Percentiles rank a stretch among this genome's conserved stretches.
These are phyloP conservation scores for Boechera retrofracta DNA, from an alignment of 345 rosid genomes.

Conservation along the genomic window DNA sequence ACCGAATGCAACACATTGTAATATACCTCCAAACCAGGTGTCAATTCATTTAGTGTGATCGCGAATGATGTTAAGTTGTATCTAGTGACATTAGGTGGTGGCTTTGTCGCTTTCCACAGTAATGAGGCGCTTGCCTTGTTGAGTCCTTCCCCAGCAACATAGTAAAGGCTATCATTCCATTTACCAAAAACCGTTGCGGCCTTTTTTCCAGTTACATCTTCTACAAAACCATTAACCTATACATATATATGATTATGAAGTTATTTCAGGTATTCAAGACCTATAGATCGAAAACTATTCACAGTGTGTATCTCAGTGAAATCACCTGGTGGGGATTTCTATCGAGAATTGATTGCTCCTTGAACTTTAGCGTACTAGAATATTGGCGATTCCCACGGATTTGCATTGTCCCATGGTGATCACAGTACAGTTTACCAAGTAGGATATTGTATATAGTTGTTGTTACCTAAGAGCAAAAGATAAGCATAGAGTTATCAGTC, in stretches of 20 bases:
- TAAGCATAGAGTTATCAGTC: conserved; percentile 20
- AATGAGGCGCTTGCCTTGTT: conserved; percentile 60
- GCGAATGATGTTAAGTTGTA: conserved; percentile 97
- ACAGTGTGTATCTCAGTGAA: not conserved
- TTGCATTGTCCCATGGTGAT: conserved; percentile 92
- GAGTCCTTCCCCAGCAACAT: conserved; percentile 53
- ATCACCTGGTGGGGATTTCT: conserved; percentile 91
- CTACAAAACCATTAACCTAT: conserved; percentile 88
- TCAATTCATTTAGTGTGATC: conserved; percentile 84
- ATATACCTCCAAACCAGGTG: conserved; percentile 85
- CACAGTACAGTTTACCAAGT: conserved; percentile 87
- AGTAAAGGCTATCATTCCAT: conserved; percentile 91
- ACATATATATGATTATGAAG: not conserved
- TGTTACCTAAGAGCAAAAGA: conserved; percentile 66
- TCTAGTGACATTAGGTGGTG: conserved; percentile 81
- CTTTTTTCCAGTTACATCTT: conserved; percentile 70
- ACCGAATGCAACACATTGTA: not conserved
- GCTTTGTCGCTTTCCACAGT: conserved; percentile 82
- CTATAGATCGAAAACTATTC: not conserved
- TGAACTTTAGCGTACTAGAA: conserved; percentile 90
- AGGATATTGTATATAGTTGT: conserved; percentile 89
- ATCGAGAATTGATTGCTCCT: conserved; percentile 87
- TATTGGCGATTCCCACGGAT: conserved; percentile 77
- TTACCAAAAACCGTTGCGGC: conserved; percentile 78
- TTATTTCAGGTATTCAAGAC: conserved; percentile 8